Conservation (phyloP, 345 rosid species). For the Acer campestre region DNA sequence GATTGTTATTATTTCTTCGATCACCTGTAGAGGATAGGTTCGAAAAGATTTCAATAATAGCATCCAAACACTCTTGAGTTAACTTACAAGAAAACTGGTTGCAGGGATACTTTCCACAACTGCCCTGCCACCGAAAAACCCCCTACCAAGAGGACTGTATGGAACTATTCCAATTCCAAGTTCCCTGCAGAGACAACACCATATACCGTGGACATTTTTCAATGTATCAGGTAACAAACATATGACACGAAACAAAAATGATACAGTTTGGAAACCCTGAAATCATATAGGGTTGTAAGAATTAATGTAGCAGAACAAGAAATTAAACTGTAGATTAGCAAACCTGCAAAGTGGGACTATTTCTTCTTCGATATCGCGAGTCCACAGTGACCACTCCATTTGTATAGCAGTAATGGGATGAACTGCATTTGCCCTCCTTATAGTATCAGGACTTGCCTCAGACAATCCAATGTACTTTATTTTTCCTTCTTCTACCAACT, state of each 20-base stretch:
- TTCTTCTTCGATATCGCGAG: constrained; percentile 27
- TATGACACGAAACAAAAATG: not conserved
- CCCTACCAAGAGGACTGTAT: constrained; percentile 27
- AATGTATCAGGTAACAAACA: not conserved
- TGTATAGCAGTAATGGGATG: constrained; percentile 30
- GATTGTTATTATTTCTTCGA: no score
- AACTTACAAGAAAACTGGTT: constrained; percentile 12
- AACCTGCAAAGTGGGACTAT: constrained; percentile 34
- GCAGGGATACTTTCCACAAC: constrained; percentile 20
- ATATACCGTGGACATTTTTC: not conserved
- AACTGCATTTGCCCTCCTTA: constrained; percentile 26
- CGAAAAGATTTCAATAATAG: no score
- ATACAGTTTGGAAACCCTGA: not conserved
- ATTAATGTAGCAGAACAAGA: not conserved
- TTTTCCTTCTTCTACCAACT: constrained; percentile 30
- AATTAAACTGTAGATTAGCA: not conserved
- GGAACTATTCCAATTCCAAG: constrained; percentile 31
- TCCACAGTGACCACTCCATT: constrained; percentile 30
- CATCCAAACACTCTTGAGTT: no score
- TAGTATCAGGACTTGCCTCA: constrained; percentile 30
- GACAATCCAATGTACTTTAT: constrained; percentile 32
- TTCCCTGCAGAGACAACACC: constrained; percentile 7
- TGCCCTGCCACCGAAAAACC: constrained; percentile 31
- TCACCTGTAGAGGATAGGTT: no score
- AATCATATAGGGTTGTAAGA: not conserved